Base-by-base conservation (phyloP, 2,329 filamentous ascomycete genomes). In the Penicillium oxalicum region DNA sequence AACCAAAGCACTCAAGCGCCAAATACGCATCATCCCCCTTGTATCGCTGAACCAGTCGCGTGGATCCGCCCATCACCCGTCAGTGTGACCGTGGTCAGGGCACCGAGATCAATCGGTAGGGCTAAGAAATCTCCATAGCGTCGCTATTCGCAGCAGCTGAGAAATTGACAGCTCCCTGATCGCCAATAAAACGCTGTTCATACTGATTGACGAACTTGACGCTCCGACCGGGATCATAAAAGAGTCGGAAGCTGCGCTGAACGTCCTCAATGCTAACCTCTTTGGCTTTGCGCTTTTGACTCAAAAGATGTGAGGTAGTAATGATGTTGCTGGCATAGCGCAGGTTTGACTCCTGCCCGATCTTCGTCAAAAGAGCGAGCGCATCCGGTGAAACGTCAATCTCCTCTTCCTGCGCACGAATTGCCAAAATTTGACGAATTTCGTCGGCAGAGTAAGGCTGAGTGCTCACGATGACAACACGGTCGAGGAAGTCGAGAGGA, bases 301-400 rank as follows among this genome's bases (percentile, higher is more conserved):
- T 83, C 43, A 97, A 79, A 39, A 98, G 80, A 69, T 95, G 87
- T 4, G 89, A 93, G 1, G 93, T 96, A 24, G 88, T 95, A 71
- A 98, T 96, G 48, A 98, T 83, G 68, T 98, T 96, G 74, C 89
- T 94, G n/a, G 91, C 91, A 67, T 98, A 98, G 59, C 93, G 81
- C 44, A 98, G 77, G 25, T 91, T 91, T 1, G 90, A 85, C 70
- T 98, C 93, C 63, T 91, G 81, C 28, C 91, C 93, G 61, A 97
- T 95, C 77, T 97, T 97, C 53, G 93, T 95, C 34, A 98, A 80
- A 11, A 98, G 80, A 1, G 91, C 91, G 9, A 98, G 79, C 0
- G 93, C 91, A 66, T 97, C 91, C 5, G 91, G 79, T 0, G 88
- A 88, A 32, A 96, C 74, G 55, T 98, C 93, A 42, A 98, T 85